A percentile compares a stretch with the other conserved stretches of the same genome.
phyloP scores from a whole-genome alignment of 2,329 filamentous ascomycete species.

The Cryphonectria parasitica region DNA sequence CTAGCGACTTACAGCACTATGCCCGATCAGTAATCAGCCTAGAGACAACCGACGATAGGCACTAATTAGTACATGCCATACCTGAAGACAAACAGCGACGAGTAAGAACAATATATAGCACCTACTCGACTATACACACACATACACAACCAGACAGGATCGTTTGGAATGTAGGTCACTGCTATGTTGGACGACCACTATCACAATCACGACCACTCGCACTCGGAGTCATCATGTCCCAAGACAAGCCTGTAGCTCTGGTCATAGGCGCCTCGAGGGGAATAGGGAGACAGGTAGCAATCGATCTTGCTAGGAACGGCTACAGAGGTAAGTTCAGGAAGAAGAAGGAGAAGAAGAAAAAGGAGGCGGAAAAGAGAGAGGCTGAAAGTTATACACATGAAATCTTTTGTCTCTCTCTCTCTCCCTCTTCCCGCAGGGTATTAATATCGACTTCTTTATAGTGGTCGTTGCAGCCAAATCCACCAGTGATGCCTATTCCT shows the following conservation, averaged over 20 bases:
- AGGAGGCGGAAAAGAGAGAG: neutral
- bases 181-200: neutral
- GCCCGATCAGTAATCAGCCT: conserved; percentile 19
- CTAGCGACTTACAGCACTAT: neutral
- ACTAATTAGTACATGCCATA: neutral
- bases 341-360: neutral
- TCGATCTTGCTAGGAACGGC: conserved; percentile 72
- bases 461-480: conserved; percentile 81
- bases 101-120: neutral
- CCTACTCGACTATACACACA: neutral
- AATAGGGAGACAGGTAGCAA: conserved; percentile 79
- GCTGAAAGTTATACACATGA: neutral
- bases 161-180: neutral
- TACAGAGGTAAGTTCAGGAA: conserved; percentile 63
- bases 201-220: too few relatives aligned
- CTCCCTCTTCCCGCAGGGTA: neutral
- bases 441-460: conserved; percentile 38
- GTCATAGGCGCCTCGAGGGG: conserved; percentile 78
- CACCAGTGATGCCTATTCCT: conserved; percentile 61
- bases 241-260: conserved; percentile 63
- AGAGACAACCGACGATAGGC: neutral
- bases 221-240: conserved; percentile 31
- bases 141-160: neutral
- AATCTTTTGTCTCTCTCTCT: neutral
- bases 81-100: neutral